Conservation (phyloP, 768 basidiomycete species). For the Tylopilus plumbeoviolaceoides region DNA sequence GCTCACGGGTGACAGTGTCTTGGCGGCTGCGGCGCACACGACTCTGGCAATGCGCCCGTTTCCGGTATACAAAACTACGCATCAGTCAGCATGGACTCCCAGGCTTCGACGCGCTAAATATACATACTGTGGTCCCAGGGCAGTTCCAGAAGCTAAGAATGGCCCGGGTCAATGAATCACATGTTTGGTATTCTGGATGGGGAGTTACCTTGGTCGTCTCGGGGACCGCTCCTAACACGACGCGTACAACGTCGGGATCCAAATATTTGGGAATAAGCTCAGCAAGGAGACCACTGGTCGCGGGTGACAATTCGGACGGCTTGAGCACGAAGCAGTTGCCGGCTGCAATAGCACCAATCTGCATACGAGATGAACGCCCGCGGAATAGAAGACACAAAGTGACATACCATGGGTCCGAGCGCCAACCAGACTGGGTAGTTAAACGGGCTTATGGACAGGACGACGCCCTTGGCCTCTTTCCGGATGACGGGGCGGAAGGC, state of each 20-base stretch:
- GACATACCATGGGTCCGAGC: conserved; percentile 52
- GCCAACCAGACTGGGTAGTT: conserved; percentile 69
- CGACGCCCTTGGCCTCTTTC: conserved; percentile 75
- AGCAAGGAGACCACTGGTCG: conserved; percentile 51
- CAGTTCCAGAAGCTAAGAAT: conserved; percentile 59
- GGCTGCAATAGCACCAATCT: conserved; percentile 71
- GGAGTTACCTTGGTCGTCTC: conserved; percentile 54
- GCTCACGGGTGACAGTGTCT: conserved; percentile 66
- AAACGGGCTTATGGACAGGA: conserved; percentile 68
- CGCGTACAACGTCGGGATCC: conserved; percentile 57
- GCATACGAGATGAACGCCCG: conserved; percentile 13
- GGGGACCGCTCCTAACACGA: conserved; percentile 64
- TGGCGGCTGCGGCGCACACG: conserved; percentile 70
- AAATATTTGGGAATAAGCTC: conserved; percentile 75
- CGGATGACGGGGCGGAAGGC: conserved; percentile 60
- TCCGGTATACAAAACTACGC: conserved; percentile 51
- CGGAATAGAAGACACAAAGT: neutral
- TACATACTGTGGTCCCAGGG: conserved; percentile 58
- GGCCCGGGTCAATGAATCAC: neutral
- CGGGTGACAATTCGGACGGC: conserved; percentile 67
- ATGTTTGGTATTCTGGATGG: neutral
- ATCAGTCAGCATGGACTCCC: neutral
- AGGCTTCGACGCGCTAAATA: neutral
- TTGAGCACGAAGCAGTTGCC: conserved; percentile 72
- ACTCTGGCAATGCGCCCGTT: conserved; percentile 59